A percentile compares a stretch with the other conserved stretches of the same genome.
phyloP scores from a whole-genome alignment of 345 rosid genomes.

The Ceriops zippeliana region DNA sequence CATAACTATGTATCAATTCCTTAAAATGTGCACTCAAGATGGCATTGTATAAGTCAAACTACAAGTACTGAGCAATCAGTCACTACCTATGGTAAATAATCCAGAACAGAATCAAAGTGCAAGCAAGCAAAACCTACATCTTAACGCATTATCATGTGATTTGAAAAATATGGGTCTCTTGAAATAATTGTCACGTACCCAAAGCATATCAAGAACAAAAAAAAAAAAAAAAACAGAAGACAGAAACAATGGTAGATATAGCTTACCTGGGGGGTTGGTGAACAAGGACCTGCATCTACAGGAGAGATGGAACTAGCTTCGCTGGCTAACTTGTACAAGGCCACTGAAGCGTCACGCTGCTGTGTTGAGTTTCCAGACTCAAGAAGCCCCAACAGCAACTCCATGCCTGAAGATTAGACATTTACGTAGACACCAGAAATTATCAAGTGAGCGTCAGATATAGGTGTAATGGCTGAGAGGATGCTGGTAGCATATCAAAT shows the following conservation, averaged over 20 bases:
- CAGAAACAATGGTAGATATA: not conserved
- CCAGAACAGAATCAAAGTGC: too few species aligned
- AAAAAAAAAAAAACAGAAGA: not conserved
- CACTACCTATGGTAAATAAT: too few species aligned
- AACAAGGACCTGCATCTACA: conserved; percentile 56
- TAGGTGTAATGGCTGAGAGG: not conserved
- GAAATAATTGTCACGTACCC: not conserved
- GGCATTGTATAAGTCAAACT: too few species aligned
- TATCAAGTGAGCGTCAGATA: conserved; percentile 1
- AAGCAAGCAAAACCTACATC: not conserved
- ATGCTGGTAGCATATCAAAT: not conserved
- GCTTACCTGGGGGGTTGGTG: conserved; percentile 57
- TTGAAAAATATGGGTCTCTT: not conserved
- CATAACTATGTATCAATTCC: too few species aligned
- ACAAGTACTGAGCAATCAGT: too few species aligned
- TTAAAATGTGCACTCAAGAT: too few species aligned
- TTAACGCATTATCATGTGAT: not conserved
- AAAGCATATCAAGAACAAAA: not conserved
- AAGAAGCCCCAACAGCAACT: conserved; percentile 52
- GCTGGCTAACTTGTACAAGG: conserved; percentile 56
- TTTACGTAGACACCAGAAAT: conserved; percentile 3
- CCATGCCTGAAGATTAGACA: conserved; percentile 40
- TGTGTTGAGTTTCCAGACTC: conserved; percentile 47
- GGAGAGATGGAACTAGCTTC: conserved; percentile 44
- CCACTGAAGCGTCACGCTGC: conserved; percentile 50